Base-by-base conservation (phyloP, 1,284 basidiomycete species). In the Heterobasidion parviporum region DNA sequence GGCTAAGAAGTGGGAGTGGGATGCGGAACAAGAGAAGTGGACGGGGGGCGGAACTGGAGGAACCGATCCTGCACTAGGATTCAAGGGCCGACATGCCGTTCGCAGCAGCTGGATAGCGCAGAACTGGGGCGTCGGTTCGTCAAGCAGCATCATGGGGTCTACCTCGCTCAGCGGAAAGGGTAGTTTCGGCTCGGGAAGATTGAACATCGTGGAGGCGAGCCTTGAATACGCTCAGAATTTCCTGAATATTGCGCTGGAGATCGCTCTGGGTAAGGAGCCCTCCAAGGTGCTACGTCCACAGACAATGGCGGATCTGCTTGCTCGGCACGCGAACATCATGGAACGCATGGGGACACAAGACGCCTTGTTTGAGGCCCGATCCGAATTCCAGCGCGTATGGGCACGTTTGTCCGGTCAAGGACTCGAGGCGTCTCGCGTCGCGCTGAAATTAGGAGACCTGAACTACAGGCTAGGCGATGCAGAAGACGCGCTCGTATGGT, bases 101-200 rank as follows among this genome's bases (percentile, higher is more conserved):
- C 81, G 90, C 43, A 79, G 79, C 34, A 88, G 90, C 10, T 93
- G 89, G 89, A 84, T 88, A 69, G 81, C 83, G 5, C 79, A 84
- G 61, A 75, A 87, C 62, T 89, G 85, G 85, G 86, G 84, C 7
- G 76, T 78, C 8, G 83, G 83, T 8, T 71, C 74, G 14, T 67
- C 62, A 26, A 66, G 68, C 9, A 70, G 68, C 50, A 69, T 74
- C 36, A 68, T 77, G 43, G 66, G 68, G 32, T 70, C 77, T 16
- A 71, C 71, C 54, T 66, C 72, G 18, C 66, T 69, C 50, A 68
- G 68, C 20, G 69, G 68, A 20, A 68, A 66, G 35, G 70, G 70
- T 15, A 65, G 69, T 12, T 61, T 66, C n/a, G 69, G 71, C 18
- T 65, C 68, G 35, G 68, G 70, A 54, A 69, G 70, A 12, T 66